Evolutionary conservation across 2,329 filamentous ascomycete genomes (phyloP), one percentile per base, ranked within the genome.

Genomic region (Arthroderma sp.): DNA sequence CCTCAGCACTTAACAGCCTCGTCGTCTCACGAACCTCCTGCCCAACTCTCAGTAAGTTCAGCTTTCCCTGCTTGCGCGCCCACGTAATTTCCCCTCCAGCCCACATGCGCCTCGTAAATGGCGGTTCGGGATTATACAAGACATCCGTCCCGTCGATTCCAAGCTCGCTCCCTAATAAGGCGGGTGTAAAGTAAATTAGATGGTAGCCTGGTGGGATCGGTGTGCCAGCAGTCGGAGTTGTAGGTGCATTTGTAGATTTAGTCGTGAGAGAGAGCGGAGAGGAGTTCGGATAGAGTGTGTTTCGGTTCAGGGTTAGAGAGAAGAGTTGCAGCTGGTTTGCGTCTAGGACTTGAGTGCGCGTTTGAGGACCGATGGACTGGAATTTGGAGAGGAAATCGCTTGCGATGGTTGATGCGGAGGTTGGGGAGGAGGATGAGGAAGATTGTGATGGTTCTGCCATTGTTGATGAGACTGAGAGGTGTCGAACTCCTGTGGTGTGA

Each of bases 71-170:
- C 6, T 40, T 47, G 8, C 61, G 57, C 1, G 64, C 54, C 75
- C 76, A 80, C 9, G 58, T 56, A 59, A 81, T 74, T 45, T 67
- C 64, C 0, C 79, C 79, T 1, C 78, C 78, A 0, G 78, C 78
- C 79, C 79, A 82, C 78, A 82, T 81, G 8, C 78, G 67, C 29
- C 78, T 61, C 1, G 75, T 78, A 46, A 80, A 82, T 0, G 77
- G 77, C 3, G 61, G 49, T 0, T 74, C 68, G 0, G 77, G 71
- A 51, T 80, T 81, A 55, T 76, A 81, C 0, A 71, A 72, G 1
- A 56, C 61, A 59, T 82, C 78, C 0, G 74, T 78, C 9, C 79
- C 79, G 56, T 83, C 78, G 0, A 56, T 49, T 0, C 77, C 77
- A 0, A 82, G 66, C 5, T 74, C 67, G 1, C 55, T 49, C 52